Conservation (phyloP, 2,329 filamentous ascomycete genomes). For the Periconia macrospinosa region DNA sequence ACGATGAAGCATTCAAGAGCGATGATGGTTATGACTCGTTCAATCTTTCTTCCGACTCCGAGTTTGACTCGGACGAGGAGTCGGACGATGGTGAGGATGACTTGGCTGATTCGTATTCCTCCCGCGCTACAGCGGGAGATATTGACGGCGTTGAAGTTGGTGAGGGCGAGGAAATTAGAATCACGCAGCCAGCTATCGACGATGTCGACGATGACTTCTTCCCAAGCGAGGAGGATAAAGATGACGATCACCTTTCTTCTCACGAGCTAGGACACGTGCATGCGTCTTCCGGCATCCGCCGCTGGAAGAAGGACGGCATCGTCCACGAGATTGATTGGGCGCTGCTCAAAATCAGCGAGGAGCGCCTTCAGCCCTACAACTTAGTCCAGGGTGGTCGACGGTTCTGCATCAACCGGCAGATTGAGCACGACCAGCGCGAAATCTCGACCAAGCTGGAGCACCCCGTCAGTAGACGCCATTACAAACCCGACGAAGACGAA, state of each 20-base stretch:
- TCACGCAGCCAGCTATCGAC: slow-evolving; percentile 90
- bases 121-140: slow-evolving; percentile 58
- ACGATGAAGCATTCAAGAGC: slow-evolving; percentile 55
- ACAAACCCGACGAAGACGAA: slow-evolving; percentile 41
- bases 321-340: slow-evolving; percentile 96
- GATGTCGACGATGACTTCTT: slow-evolving; percentile 84
- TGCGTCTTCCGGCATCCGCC: slow-evolving; percentile 85
- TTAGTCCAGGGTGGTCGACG: slow-evolving; percentile 60
- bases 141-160: slow-evolving; percentile 76
- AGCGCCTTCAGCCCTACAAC: slow-evolving; percentile 73
- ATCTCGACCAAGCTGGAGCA: slow-evolving; percentile 36
- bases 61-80: slow-evolving; percentile 44
- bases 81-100: slow-evolving; percentile 28
- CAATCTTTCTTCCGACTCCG: slow-evolving; percentile 64
- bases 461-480: slow-evolving; percentile 38
- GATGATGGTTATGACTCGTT: slow-evolving; percentile 35
- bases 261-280: slow-evolving; percentile 82
- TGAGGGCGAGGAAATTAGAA: slow-evolving; percentile 74
- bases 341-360: slow-evolving; percentile 75
- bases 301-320: slow-evolving; percentile 70
- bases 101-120: slow-evolving; percentile 29
- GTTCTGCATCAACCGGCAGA: slow-evolving; percentile 30
- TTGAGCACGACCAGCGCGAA: slow-evolving; percentile 29
- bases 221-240: slow-evolving; percentile 71
- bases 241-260: slow-evolving; percentile 77